A percentile compares a stretch with the other conserved stretches of the same genome.
phyloP scores from a whole-genome alignment of 2,329 filamentous ascomycete genomes.

The Pseudopyricularia javanii region DNA sequence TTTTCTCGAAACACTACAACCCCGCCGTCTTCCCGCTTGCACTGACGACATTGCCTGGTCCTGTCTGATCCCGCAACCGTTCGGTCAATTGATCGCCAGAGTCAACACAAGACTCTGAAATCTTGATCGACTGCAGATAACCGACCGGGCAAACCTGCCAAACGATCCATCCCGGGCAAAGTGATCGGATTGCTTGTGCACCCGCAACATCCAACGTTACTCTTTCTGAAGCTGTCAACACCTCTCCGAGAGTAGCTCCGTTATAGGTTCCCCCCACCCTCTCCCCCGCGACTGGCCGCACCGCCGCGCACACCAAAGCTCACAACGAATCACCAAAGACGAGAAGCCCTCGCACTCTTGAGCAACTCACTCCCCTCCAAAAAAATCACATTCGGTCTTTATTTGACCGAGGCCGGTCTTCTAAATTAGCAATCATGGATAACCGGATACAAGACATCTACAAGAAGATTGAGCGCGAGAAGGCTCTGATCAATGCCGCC shows the following conservation, averaged over 20 bases:
- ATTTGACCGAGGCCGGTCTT: background rate
- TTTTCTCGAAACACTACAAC: conserved; percentile 2
- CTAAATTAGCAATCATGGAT: conserved; percentile 36
- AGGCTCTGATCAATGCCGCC: conserved; percentile 85
- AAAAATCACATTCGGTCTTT: background rate
- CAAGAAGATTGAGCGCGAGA: conserved; percentile 96
- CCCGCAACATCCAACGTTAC: background rate
- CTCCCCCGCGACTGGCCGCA: background rate
- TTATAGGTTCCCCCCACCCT: background rate
- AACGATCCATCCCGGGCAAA: no score
- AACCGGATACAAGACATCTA: conserved; percentile 66
- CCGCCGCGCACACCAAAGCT: background rate
- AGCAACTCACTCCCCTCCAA: background rate
- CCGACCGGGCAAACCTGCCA: no score
- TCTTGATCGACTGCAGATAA: background rate
- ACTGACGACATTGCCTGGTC: conserved; percentile 1
- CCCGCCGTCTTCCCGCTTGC: background rate
- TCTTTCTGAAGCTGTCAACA: background rate
- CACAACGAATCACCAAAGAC: background rate
- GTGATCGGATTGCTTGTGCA: background rate
- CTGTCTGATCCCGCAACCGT: background rate
- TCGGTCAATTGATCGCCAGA: background rate
- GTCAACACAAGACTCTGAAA: background rate
- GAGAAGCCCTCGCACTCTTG: background rate
- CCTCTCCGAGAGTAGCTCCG: background rate